Base-by-base conservation (phyloP, 306 rosid species). In the Castanea mollissima region DNA sequence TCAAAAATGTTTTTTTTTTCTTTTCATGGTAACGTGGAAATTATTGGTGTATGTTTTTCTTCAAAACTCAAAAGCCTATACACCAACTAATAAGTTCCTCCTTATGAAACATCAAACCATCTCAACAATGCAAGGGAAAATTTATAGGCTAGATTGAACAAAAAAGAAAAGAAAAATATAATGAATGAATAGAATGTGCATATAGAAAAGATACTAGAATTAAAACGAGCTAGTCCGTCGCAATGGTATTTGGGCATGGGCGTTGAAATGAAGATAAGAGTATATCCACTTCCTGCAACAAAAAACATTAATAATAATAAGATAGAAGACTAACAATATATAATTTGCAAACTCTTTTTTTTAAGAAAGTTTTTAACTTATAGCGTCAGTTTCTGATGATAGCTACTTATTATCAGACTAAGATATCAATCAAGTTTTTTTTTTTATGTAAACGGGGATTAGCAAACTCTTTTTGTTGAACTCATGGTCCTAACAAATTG, bases 221-320 rank as follows among this genome's bases (percentile, higher is more conserved):
- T 56, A 21, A 46, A 79, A 63, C 5, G 88, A 85, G 76, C 78
- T 85, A 20, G 73, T 78, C 27, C 86, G 81, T 76, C 83, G 80
- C 41, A 81, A 74, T 81, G 86, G 80, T 55, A 63, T 69, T 51
- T 78, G 20, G 81, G 81, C 64, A 14, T 46, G 52, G 75, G 23
- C 25, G 18, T 70, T 63, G 70, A 57, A 34, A 55, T 71, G 89
- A 59, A 70, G 80, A 74, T 56, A 83, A 78, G 20, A 27, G 46
- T 23, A 56, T 35, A 2, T 86, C 90, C 73, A 44, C 31, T 31
- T 89, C 87, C 93, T 89, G 88, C 84, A 84, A 80, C 72, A n/a
- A 71, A 71, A 29, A 60, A 72, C 29, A 74, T 5, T 20, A 49
- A 59, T 23, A 14, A 56, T 20, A 49, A 59, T 23, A 14, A 56